A percentile compares a stretch with the other conserved stretches of the same genome.
phyloP scores from a whole-genome alignment of 495 filamentous ascomycete species.

The Xylaria sp. region DNA sequence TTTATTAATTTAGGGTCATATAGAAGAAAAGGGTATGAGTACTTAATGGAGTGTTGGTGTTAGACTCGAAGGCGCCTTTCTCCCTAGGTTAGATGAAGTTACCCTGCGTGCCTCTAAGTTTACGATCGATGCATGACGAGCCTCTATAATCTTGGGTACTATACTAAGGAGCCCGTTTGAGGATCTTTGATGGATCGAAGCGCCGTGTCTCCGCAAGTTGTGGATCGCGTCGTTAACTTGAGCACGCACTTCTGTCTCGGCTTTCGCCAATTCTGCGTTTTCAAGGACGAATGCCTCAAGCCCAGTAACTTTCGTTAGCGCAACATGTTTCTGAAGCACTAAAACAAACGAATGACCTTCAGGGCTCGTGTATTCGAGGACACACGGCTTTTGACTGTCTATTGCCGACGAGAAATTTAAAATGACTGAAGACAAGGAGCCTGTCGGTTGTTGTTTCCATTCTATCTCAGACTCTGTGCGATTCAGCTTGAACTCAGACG shows the following conservation, averaged over 20 bases:
- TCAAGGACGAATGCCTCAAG: conserved; percentile 4
- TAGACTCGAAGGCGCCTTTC: not conserved
- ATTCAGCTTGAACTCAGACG: conserved; percentile 7
- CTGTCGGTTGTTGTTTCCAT: not conserved
- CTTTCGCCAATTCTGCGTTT: conserved; percentile 11
- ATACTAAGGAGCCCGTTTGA: conserved; percentile 4
- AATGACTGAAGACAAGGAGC: not conserved
- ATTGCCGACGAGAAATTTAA: conserved; percentile 3
- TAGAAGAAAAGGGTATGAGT: not conserved
- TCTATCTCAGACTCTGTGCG: not conserved
- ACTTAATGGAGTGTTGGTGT: not conserved
- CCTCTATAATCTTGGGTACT: conserved; percentile 16
- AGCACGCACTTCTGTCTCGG: not conserved
- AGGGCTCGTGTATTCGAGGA: conserved; percentile 12
- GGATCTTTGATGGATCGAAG: not conserved
- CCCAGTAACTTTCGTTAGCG: not conserved
- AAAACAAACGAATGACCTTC: conserved; percentile 13
- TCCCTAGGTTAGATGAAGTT: not conserved
- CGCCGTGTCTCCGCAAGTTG: not conserved
- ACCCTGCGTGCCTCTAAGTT: not conserved
- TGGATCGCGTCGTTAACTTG: not conserved
- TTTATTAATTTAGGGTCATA: too few relatives aligned
- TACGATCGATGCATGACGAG: conserved; percentile 24
- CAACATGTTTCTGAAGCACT: conserved; percentile 5
- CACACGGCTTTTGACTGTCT: not conserved